Evolutionary conservation across 2,329 filamentous ascomycete genomes (phyloP).

Genomic region (Calonectria pauciramosa): DNA sequence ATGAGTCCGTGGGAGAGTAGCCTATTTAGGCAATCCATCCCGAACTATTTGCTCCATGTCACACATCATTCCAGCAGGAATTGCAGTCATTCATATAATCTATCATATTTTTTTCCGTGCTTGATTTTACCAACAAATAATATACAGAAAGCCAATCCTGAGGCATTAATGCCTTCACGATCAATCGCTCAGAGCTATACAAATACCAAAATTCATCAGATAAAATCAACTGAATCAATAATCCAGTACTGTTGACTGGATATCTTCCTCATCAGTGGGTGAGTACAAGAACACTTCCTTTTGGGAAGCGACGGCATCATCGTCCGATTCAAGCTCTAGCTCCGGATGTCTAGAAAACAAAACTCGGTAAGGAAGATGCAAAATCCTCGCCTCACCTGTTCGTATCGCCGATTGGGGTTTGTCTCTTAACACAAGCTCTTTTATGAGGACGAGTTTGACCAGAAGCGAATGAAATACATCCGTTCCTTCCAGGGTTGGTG

Average conservation of each 20-base stretch:
- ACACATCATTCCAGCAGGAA: background rate
- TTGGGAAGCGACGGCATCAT: background rate
- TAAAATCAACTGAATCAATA: background rate
- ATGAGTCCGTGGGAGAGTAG: background rate
- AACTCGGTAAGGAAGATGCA: background rate
- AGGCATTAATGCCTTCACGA: too few relatives aligned
- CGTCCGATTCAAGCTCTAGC: background rate
- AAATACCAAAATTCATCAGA: background rate
- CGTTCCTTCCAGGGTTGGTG: background rate
- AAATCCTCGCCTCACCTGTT: background rate
- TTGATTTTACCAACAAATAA: too few relatives aligned
- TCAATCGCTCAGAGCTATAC: background rate
- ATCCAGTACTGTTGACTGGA: background rate
- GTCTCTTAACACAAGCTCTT: background rate
- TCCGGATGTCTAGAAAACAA: background rate
- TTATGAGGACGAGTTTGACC: background rate
- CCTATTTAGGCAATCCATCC: background rate
- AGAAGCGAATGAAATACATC: background rate
- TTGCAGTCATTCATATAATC: background rate
- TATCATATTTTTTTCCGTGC: too few relatives aligned
- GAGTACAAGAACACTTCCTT: background rate
- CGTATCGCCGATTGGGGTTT: background rate
- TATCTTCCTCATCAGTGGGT: background rate
- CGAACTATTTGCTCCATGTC: background rate
- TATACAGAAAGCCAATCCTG: background rate